Conservation (phyloP, 1,284 basidiomycete genomes). For the Filobasidium uniguttulatum region DNA sequence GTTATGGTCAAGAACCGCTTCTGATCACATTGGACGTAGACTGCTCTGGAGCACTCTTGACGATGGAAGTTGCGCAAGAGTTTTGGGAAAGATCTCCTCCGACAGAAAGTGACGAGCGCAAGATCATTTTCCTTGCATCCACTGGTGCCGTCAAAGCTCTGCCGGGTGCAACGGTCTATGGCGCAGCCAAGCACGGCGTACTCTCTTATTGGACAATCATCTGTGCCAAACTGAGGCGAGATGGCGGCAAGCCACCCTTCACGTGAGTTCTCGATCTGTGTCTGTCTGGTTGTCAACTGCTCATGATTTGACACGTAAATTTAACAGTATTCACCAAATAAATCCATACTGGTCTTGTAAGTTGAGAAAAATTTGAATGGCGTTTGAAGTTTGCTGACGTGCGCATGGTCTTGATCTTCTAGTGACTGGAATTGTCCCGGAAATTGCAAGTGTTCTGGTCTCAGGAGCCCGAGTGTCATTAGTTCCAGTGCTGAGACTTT, state of each 20-base stretch:
- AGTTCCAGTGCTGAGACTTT: not conserved
- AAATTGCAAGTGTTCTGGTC: constrained; percentile 5
- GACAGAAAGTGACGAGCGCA: constrained; percentile 6
- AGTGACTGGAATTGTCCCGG: not conserved
- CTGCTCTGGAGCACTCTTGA: constrained; percentile 16
- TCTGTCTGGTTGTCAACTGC: too few relatives aligned
- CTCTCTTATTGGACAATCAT: constrained; percentile 14
- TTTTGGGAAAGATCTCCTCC: constrained; percentile 12
- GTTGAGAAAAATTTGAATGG: constrained; percentile 5
- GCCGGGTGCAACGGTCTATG: not conserved
- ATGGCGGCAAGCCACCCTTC: too few relatives aligned
- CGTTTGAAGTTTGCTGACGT: not conserved
- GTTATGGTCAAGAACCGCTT: constrained; percentile 3
- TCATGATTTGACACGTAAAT: too few relatives aligned
- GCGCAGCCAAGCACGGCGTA: constrained; percentile 12
- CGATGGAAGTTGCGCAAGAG: constrained; percentile 15
- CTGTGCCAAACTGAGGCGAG: too few relatives aligned
- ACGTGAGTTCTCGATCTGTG: too few relatives aligned
- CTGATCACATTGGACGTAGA: constrained; percentile 17
- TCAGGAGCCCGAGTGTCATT: not conserved
- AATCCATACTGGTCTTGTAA: constrained; percentile 20
- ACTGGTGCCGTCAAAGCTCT: constrained; percentile 11
- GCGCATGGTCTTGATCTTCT: not conserved
- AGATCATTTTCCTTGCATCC: constrained; percentile 17
- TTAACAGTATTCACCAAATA: too few relatives aligned